Percentiles rank a stretch among this genome's conserved stretches.
phyloP scores from a whole-genome alignment of 345 rosid species.

The Linum trigynum region DNA sequence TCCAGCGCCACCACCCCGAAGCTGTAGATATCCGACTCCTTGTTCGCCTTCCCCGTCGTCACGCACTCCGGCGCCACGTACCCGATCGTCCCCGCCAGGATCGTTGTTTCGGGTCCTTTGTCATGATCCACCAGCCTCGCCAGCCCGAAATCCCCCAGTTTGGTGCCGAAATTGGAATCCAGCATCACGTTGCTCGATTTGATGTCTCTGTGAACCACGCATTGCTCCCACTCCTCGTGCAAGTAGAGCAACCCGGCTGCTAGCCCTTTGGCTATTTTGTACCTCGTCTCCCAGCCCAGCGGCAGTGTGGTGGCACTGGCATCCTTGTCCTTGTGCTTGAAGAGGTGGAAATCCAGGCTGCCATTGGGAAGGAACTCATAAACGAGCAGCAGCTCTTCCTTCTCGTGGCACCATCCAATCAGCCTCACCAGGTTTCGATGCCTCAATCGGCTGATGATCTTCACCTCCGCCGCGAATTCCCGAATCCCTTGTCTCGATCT shows the following conservation, averaged over 20 bases:
- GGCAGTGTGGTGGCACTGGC: not conserved
- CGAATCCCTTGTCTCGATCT: not conserved
- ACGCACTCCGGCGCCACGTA: not conserved
- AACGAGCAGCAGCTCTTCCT: not conserved
- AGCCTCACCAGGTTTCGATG: constrained; percentile 7
- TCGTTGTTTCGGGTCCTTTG: not conserved
- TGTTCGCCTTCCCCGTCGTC: not conserved
- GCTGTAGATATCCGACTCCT: not conserved
- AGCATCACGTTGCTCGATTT: not conserved
- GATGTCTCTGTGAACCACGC: not conserved
- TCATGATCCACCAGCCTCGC: not conserved
- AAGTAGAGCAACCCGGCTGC: not conserved
- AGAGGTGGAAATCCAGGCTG: constrained; percentile 21
- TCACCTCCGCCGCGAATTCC: constrained; percentile 4
- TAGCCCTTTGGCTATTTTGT: not conserved
- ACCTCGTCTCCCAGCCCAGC: constrained; percentile 21
- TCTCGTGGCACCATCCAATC: constrained; percentile 7
- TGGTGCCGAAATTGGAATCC: not conserved
- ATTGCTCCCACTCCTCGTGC: constrained; percentile 1
- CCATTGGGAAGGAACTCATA: constrained; percentile 15
- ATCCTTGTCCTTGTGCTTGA: constrained; percentile 2
- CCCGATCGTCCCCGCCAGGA: not conserved
- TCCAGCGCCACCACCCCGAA: not conserved
- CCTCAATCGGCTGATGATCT: constrained; percentile 3
- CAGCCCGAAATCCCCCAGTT: not conserved